Evolutionary conservation across 441 rosid species (phyloP).

Genomic region (California macrophylla): DNA sequence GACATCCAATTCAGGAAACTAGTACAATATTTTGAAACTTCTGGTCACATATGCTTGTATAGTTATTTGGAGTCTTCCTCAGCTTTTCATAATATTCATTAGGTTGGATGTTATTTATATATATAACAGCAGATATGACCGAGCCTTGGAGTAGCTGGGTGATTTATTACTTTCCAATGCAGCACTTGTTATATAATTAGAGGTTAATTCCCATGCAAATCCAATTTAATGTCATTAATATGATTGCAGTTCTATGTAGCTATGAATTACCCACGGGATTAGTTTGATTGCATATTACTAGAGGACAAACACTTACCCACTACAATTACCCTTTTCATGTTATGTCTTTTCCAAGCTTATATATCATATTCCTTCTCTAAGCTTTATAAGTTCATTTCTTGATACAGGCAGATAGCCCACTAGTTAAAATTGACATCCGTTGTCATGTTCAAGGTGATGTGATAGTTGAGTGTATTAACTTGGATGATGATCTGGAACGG

Average conservation of each 20-base stretch:
- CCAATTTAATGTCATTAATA: background rate
- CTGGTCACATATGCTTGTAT: background rate
- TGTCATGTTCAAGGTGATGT: slow-evolving; percentile 84
- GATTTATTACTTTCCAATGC: background rate
- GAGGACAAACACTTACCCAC: background rate
- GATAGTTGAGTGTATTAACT: slow-evolving; percentile 68
- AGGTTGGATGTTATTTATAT: background rate
- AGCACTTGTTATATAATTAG: background rate
- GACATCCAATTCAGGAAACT: background rate
- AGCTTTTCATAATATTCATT: background rate
- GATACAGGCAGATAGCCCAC: slow-evolving; percentile 65
- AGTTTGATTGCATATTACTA: background rate
- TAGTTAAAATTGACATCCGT: slow-evolving; percentile 67
- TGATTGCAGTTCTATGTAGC: background rate
- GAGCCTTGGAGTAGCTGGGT: background rate
- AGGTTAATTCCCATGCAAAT: background rate
- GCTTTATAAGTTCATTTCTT: slow-evolving; percentile 19
- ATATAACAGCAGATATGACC: background rate
- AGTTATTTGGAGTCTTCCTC: background rate
- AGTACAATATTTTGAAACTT: background rate
- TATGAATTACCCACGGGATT: background rate
- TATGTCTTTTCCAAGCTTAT: background rate
- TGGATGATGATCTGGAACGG: slow-evolving; percentile 51
- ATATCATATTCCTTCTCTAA: slow-evolving; percentile 6
- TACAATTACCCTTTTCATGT: background rate